Conservation (phyloP, 345 rosid species). For the Boechera retrofracta region DNA sequence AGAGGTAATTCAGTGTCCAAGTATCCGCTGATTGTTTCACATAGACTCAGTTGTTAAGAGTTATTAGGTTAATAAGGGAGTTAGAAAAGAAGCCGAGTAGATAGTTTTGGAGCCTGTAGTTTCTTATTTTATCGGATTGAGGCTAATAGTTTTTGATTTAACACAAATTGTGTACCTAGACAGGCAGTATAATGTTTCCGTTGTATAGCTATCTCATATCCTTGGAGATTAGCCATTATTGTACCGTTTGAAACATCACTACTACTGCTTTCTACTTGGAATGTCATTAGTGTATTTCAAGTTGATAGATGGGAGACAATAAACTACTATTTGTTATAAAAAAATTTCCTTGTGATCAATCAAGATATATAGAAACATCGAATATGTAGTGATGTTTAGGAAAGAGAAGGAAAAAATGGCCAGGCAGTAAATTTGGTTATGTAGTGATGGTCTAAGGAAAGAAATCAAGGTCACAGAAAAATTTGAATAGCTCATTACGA, state of each 20-base stretch:
- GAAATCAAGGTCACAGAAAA: not conserved
- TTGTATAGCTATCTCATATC: not conserved
- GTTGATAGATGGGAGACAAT: too few relatives aligned
- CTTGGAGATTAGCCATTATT: constrained; percentile 22
- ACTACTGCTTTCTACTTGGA: constrained; percentile 6
- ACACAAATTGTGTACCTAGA: not conserved
- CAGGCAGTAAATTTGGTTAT: not conserved
- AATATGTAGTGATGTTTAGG: constrained; percentile 1
- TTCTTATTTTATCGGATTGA: too few relatives aligned
- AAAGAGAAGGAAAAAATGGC: not conserved
- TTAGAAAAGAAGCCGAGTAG: not conserved
- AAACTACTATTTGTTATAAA: too few relatives aligned
- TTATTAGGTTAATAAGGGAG: not conserved
- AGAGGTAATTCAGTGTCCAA: constrained; percentile 7
- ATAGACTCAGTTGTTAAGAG: not conserved
- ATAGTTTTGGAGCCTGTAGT: not conserved
- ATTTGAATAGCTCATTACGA: constrained; percentile 19
- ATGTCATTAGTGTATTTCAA: not conserved
- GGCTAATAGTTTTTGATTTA: not conserved
- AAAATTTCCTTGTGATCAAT: too few relatives aligned
- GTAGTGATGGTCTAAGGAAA: not conserved
- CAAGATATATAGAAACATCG: not conserved
- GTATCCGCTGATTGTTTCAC: not conserved
- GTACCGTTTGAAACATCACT: not conserved
- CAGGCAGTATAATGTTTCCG: not conserved